Evolutionary conservation across 2,329 filamentous ascomycete species (phyloP).

Genomic region (Akanthomyces dipterigenus): DNA sequence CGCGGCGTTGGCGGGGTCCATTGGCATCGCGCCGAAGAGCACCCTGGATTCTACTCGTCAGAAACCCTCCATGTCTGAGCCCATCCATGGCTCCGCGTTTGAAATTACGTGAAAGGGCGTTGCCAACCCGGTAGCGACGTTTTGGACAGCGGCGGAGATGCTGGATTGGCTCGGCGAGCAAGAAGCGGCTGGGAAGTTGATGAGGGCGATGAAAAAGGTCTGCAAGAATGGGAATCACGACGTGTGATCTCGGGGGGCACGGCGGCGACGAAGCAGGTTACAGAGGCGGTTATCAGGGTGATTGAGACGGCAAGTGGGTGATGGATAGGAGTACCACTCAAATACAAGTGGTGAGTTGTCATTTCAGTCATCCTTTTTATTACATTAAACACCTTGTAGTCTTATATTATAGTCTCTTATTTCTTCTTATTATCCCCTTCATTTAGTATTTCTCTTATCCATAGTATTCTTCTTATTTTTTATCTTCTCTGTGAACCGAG

Average conservation of each 20-base stretch:
- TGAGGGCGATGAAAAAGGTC: conserved; percentile 47
- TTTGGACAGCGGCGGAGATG: conserved; percentile 55
- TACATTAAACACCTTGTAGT: too few relatives aligned
- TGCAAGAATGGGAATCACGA: conserved; percentile 45
- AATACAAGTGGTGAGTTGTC: not conserved
- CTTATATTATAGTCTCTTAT: too few relatives aligned
- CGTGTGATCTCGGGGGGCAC: conserved; percentile 46
- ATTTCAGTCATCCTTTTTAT: too few relatives aligned
- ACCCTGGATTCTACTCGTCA: conserved; percentile 56
- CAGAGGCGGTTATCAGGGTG: conserved; percentile 24
- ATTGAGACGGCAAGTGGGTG: conserved; percentile 17
- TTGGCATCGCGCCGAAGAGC: conserved; percentile 64
- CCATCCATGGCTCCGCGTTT: conserved; percentile 53
- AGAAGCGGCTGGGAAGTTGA: conserved; percentile 40
- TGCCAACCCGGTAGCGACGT: conserved; percentile 51
- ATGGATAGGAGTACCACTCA: not conserved
- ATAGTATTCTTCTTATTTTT: too few relatives aligned
- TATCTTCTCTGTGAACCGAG: too few relatives aligned
- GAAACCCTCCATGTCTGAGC: conserved; percentile 54
- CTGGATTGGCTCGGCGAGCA: conserved; percentile 49
- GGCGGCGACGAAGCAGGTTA: conserved; percentile 30
- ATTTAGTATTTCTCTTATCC: too few relatives aligned
- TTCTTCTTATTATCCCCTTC: too few relatives aligned
- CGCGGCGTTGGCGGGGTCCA: conserved; percentile 61
- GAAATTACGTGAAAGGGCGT: conserved; percentile 51